Percentiles rank a stretch among this genome's conserved stretches.
Evolutionary conservation across 2,329 filamentous ascomycete genomes (phyloP).

Genomic region (Aspergillus sergii): DNA sequence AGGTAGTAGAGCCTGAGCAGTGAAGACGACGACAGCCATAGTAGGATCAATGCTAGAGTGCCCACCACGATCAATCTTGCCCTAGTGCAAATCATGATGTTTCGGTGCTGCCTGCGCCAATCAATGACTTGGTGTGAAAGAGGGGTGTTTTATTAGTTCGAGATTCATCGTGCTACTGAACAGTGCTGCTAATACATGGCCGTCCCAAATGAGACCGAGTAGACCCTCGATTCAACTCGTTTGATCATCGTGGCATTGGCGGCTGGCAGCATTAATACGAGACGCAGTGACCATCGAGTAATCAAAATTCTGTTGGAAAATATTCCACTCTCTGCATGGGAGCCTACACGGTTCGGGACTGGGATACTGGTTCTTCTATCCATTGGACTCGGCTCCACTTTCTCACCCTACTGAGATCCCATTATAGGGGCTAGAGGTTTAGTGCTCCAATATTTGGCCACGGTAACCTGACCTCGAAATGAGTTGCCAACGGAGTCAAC

Average conservation of each 20-base stretch:
- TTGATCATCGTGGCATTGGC: background rate
- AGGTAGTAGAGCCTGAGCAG: constrained; percentile 6
- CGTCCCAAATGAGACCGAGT: background rate
- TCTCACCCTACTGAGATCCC: background rate
- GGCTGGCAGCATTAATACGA: background rate
- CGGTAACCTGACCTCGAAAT: background rate
- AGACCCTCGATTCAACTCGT: background rate
- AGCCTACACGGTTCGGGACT: background rate
- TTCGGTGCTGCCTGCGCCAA: background rate
- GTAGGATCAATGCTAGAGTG: background rate
- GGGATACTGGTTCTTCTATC: background rate
- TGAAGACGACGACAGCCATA: background rate
- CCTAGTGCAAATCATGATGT: background rate
- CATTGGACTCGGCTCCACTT: background rate
- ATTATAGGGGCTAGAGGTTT: background rate
- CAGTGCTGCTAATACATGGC: background rate
- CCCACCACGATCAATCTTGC: background rate
- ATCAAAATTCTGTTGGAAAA: background rate
- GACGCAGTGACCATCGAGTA: background rate
- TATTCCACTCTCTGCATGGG: too few species aligned
- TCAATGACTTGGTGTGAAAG: background rate
- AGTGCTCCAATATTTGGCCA: background rate
- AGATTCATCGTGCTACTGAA: background rate
- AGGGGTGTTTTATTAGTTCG: background rate
- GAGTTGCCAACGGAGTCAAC: background rate